Base-by-base conservation (phyloP, 1,139 yeast genomes). In the Scheffersomyces illinoinensis region DNA sequence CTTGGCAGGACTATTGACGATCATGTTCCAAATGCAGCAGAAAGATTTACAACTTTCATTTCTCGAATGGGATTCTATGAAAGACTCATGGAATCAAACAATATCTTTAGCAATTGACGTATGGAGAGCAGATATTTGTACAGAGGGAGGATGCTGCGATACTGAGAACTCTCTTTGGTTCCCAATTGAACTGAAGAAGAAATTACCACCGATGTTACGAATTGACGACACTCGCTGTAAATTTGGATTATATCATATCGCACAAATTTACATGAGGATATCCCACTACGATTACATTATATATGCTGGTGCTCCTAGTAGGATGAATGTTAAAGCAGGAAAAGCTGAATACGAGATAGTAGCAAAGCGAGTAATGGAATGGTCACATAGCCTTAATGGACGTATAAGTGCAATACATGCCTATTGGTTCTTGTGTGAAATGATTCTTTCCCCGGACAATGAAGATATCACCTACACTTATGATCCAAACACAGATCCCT, bases 11-110 rank as follows among this genome's bases (percentile, higher is more conserved):
- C 72, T 90, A 54, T 74, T 88, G 56, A 86, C 93, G 1, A 79
- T 90, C 20, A 79, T 88, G 82, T 81, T 84, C 65, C 91, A 89
- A 73, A 85, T 90, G 85, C 93, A 89, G 68, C 93, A 89, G 68
- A 77, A 85, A 20, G 93, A 88, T 66, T 67, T 84, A 53, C 91
- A 86, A 70, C 79, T 79, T 8, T 75, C 69, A 60, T 75, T 67
- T 65, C 71, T 71, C 69, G 77, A 74, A 50, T 72, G 75, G 75
- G 61, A 70, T 48, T 65, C 68, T 3, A 67, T 73, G 53, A 73
- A 71, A 54, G 84, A 79, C 59, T 73, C 85, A 18, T 89, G 93
- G 95, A 83, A 88, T 65, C 88, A 87, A 55, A 77, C 86, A 20
- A 73, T 89, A 24, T 81, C 86, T 0, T 83, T 85, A 52, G 90